Conservation (phyloP, 495 filamentous ascomycete species). For the Jackrogersella minutella region DNA sequence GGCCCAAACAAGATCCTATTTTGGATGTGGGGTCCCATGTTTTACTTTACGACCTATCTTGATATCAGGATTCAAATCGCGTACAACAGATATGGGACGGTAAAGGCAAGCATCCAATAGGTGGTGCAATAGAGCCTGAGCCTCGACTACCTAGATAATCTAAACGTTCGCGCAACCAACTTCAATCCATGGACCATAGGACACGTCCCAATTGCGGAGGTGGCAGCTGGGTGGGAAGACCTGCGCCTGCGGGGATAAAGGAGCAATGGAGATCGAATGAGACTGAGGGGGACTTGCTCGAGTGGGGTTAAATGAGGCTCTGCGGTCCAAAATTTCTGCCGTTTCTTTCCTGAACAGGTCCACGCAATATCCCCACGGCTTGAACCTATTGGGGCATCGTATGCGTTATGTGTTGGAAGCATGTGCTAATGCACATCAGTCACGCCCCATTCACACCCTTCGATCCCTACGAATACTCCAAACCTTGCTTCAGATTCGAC, state of each 20-base stretch:
- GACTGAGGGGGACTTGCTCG: constrained; percentile 6
- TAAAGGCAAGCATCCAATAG: constrained; percentile 25
- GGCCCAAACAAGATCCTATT: no score
- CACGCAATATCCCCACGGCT: constrained; percentile 2
- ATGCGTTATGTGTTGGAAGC: not conserved
- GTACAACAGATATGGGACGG: constrained; percentile 17
- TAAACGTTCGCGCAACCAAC: not conserved
- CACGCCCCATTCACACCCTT: constrained; percentile 2
- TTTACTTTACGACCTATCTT: constrained; percentile 22
- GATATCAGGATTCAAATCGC: constrained; percentile 26
- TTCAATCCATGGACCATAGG: constrained; percentile 6
- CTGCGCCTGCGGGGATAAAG: not conserved
- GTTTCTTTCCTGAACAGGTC: not conserved
- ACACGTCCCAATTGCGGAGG: constrained; percentile 13
- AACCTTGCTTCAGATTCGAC: not conserved
- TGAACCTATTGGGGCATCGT: constrained; percentile 14
- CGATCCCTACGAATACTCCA: constrained; percentile 4
- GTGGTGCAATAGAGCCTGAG: not conserved
- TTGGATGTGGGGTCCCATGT: constrained; percentile 11
- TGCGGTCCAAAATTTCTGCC: constrained; percentile 9
- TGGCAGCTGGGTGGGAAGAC: not conserved
- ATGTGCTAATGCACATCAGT: constrained; percentile 4
- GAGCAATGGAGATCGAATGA: not conserved
- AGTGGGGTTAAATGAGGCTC: constrained; percentile 33
- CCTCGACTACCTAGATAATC: not conserved